Conservation (phyloP, 441 rosid genomes). For the Kokia cookei region DNA sequence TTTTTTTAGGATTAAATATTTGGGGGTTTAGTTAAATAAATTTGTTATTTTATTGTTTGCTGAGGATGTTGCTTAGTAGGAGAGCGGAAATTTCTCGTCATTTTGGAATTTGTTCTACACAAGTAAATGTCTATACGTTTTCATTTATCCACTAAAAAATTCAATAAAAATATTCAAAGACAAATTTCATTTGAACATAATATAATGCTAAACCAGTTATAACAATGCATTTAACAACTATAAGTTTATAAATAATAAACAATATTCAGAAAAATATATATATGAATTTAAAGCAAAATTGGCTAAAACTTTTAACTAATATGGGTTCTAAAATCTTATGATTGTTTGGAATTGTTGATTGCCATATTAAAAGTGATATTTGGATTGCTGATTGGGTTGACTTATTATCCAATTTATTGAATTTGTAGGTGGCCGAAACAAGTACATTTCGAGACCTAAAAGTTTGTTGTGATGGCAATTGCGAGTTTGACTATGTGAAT, state of each 20-base stretch:
- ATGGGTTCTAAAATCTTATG: too few relatives aligned
- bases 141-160: background rate
- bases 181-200: background rate
- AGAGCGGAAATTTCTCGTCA: conserved; percentile 11
- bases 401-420: too few relatives aligned
- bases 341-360: too few relatives aligned
- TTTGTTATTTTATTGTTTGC: background rate
- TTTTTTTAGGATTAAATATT: background rate
- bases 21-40: background rate
- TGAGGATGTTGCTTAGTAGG: background rate
- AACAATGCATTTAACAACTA: background rate
- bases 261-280: background rate
- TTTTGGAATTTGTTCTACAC: background rate
- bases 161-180: too few relatives aligned
- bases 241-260: background rate
- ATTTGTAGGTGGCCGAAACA: too few relatives aligned
- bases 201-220: background rate
- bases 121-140: background rate
- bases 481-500: too few relatives aligned
- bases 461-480: too few relatives aligned
- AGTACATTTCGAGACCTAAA: too few relatives aligned
- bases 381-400: too few relatives aligned
- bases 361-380: too few relatives aligned
- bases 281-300: background rate
- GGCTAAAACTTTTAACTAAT: background rate